Evolutionary conservation across 345 rosid species (phyloP).

Genomic region (Rhizophora apiculata): DNA sequence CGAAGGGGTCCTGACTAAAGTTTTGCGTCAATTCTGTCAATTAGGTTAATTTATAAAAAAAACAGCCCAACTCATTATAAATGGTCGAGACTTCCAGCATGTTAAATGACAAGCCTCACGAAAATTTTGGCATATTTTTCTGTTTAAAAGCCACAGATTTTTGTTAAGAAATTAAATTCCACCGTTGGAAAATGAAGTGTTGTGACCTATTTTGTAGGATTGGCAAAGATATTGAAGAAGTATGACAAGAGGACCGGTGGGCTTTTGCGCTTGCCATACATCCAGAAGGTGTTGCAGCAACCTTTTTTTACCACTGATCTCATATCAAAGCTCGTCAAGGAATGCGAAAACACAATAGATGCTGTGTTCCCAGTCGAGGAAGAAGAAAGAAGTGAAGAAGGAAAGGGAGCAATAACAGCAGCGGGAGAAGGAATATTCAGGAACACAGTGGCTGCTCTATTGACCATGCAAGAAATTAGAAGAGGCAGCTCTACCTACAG

Average conservation of each 20-base stretch:
- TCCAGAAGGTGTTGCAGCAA: conserved; percentile 61
- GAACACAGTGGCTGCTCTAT: conserved; percentile 66
- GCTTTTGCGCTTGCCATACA: conserved; percentile 52
- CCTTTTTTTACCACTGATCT: conserved; percentile 82
- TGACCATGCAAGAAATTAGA: conserved; percentile 78
- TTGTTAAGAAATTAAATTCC: too few relatives aligned
- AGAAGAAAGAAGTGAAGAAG: conserved; percentile 13
- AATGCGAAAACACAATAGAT: conserved; percentile 65
- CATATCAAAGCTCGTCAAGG: conserved; percentile 65
- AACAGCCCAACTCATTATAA: too few relatives aligned
- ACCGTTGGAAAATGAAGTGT: too few relatives aligned
- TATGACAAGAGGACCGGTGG: conserved; percentile 78
- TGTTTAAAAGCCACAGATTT: too few relatives aligned
- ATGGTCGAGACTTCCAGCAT: too few relatives aligned
- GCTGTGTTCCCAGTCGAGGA: conserved; percentile 45
- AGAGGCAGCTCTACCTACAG: conserved; percentile 71
- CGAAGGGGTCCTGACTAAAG: accelerated
- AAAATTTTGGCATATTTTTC: too few relatives aligned
- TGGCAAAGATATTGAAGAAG: conserved; percentile 84
- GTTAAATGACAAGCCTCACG: too few relatives aligned
- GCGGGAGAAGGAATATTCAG: conserved; percentile 64
- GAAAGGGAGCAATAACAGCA: conserved; percentile 27
- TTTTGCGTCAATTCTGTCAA: too few relatives aligned
- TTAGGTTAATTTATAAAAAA: too few relatives aligned
- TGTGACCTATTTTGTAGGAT: conserved; percentile 35